Conservation (phyloP, 352 stramenopile species). For the Pythium aquatile region DNA sequence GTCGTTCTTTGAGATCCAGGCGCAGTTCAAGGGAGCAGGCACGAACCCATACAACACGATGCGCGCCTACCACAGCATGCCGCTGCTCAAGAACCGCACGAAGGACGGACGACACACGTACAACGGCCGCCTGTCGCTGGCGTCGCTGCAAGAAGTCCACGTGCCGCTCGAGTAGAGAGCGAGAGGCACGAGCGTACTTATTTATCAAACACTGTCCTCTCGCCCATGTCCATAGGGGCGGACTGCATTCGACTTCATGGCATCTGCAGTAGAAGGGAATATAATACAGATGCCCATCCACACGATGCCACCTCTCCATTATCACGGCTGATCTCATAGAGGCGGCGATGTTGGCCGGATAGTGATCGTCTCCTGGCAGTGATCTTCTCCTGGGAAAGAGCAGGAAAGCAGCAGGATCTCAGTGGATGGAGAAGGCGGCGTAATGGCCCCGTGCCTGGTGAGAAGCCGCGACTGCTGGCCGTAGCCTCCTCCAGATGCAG, state of each 20-base stretch:
- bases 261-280: no score
- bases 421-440: not conserved
- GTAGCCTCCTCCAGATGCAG: not conserved
- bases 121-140: conserved; percentile 39
- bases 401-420: not conserved
- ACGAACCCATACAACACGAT: conserved; percentile 27
- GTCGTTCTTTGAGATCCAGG: conserved; percentile 52
- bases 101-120: conserved; percentile 24
- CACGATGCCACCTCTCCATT: no score
- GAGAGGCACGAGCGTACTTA: not conserved
- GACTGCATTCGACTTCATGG: no score
- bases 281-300: not conserved
- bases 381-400: not conserved
- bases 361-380: not conserved
- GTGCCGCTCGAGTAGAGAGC: conserved; percentile 8
- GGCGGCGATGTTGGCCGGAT: not conserved
- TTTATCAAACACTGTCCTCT: conserved; percentile 3
- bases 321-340: not conserved
- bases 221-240: not conserved
- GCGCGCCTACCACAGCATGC: conserved; percentile 33
- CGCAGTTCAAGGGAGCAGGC: conserved; percentile 16
- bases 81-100: conserved; percentile 29
- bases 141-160: conserved; percentile 28
- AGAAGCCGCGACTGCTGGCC: not conserved
- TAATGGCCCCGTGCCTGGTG: not conserved